Evolutionary conservation across 768 basidiomycete genomes (phyloP).

Genomic region (Leccinum longicurvipes): DNA sequence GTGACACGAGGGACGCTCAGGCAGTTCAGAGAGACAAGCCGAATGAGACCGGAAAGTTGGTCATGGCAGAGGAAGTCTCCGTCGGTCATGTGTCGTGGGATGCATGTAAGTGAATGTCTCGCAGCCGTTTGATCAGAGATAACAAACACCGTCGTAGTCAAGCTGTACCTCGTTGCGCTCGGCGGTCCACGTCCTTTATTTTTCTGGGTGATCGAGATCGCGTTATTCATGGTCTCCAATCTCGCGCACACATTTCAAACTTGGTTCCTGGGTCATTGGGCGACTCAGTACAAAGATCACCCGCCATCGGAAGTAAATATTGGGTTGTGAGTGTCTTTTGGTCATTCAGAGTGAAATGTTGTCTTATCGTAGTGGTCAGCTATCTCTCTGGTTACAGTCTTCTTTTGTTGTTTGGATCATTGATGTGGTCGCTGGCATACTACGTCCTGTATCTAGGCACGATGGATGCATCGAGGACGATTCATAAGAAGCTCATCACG

Average conservation of each 20-base stretch:
- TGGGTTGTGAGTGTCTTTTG: background rate
- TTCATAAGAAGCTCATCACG: background rate
- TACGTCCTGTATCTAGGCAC: background rate
- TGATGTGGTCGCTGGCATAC: background rate
- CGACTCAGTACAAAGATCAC: slow-evolving; percentile 2
- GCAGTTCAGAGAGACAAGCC: background rate
- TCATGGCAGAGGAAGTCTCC: background rate
- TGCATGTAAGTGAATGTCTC: background rate
- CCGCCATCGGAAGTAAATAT: background rate
- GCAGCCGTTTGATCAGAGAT: background rate
- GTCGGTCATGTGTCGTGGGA: slow-evolving; percentile 1
- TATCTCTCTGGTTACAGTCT: background rate
- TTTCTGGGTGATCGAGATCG: background rate
- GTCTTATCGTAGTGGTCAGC: background rate
- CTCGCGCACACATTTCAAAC: background rate
- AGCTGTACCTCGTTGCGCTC: background rate
- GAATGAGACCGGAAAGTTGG: background rate
- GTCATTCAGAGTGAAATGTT: background rate
- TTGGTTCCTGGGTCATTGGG: slow-evolving; percentile 4
- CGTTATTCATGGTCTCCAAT: background rate
- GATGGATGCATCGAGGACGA: background rate
- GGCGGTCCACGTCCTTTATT: background rate
- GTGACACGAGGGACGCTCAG: background rate
- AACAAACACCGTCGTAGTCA: background rate
- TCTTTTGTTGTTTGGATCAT: background rate